Base-by-base conservation (phyloP, 75 land plant genomes). In the Selaginella tamariscina region DNA sequence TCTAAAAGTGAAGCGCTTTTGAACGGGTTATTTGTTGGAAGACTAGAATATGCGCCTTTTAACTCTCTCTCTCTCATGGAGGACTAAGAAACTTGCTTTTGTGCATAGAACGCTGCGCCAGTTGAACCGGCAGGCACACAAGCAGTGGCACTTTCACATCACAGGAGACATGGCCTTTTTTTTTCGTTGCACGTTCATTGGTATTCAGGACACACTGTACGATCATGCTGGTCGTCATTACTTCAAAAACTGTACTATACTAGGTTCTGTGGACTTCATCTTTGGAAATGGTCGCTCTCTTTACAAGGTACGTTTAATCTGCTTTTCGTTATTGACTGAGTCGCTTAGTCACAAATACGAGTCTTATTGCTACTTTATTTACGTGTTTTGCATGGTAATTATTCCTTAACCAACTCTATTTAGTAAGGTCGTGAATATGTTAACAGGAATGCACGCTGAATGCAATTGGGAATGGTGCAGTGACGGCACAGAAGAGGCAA, bases 201-300 rank as follows among this genome's bases (percentile, higher is more conserved):
- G 62, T 23, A n/a, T 23, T 59, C 62, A 59, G 21, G 62, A 59
- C 26, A 59, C 62, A 8, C 26, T 59, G 26, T 59, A 59, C 26
- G 62, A 59, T 27, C 62, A 59, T n/a, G 5, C 21, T 2, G 62
- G 62, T 5, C 62, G 62, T 23, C 62, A 59, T n/a, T 59, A 59
- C 26, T 59, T 59, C 62, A 59, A 59, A 21, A 26, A n/a, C 26
- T 59, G 62, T n/a, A 9, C 8, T 23, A 59, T 59, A 2, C 62
- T 9, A n/a, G 62, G 62, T 2, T 59, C 62, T 5, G 62, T 59
- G 62, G 62, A 59, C 62, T 59, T 59, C 23, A 59, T 59, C 5
- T 59, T 59, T n/a, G 62, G 62, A 5, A 59, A 59, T n/a, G 62
- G 62, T 5, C 21, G 62, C 21, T 59, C 62, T 23, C 62, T 59